Base-by-base conservation (phyloP, 306 rosid genomes). In the Lotus japonicus region DNA sequence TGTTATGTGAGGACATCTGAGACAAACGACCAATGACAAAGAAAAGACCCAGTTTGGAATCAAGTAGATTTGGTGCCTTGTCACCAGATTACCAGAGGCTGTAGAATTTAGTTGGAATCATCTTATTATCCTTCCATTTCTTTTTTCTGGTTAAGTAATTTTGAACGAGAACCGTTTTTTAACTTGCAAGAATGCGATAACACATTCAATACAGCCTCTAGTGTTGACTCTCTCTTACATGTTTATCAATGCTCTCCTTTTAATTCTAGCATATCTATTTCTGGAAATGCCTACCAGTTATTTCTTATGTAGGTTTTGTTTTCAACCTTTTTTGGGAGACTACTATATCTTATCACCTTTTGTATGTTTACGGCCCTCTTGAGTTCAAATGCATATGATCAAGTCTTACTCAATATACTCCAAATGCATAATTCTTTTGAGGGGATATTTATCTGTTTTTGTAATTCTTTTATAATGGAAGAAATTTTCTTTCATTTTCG, bases 401-500 rank as follows among this genome's bases (percentile, higher is more conserved):
- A 64, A 14, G 26, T 65, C 45, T 23, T 50, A 38, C 45, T 41
- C 61, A 6, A 13, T 58, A 31, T 68, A 23, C 43, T 14, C 64
- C 70, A 43, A 56, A n/a, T 65, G 23, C 55, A 23, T 63, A 58
- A 42, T 36, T 26, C 10, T 55, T 69, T 21, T 50, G 14, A 4
- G 23, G 77, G 68, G 31, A 43, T 64, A 42, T 48, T 42, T 49
- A 13, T 33, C 11, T 43, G 5, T 35, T 6, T 59, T 43, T 14
- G 18, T n/a, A 58, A 57, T 45, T 42, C 50, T 38, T 39, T 19
- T 45, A 21, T 61, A 58, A 43, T 66, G 52, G 16, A 21, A 76
- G 80, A 52, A 73, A 71, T 78, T 66, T 73, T 39, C 55, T 78
- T 79, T 69, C 71, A 52, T 45, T 76, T 42, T 77, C 45, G 63